A percentile compares a stretch with the other conserved stretches of the same genome.
Evolutionary conservation across 169 alveolate species (phyloP).

Genomic region (Babesia bigemina): DNA sequence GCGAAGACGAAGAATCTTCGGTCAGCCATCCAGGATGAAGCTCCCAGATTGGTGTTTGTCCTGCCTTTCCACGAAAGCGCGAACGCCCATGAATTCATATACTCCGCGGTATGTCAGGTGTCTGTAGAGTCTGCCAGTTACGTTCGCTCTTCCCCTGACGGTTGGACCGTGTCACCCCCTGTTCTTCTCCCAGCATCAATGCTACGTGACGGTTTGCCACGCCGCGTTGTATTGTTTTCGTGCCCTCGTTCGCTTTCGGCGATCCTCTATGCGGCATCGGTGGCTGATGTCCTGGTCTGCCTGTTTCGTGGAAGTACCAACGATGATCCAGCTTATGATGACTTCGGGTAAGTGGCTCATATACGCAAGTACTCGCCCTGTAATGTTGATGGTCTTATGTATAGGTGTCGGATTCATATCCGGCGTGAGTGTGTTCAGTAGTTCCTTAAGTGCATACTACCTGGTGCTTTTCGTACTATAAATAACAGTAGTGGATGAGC

Average conservation of each 20-base stretch:
- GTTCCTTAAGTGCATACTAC: too few species aligned
- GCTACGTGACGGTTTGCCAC: slow-evolving; percentile 48
- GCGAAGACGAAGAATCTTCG: slow-evolving; percentile 51
- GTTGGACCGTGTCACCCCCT: slow-evolving; percentile 39
- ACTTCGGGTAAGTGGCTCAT: slow-evolving; percentile 50
- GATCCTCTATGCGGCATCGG: slow-evolving; percentile 60
- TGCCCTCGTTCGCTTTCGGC: slow-evolving; percentile 61
- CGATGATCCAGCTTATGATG: slow-evolving; percentile 64
- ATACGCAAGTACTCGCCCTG: too few species aligned
- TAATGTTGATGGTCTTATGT: too few species aligned
- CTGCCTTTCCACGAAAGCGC: slow-evolving; percentile 53
- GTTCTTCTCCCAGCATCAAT: slow-evolving; percentile 27
- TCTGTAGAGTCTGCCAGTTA: not conserved
- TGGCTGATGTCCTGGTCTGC: slow-evolving; percentile 60
- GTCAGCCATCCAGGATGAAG: slow-evolving; percentile 41
- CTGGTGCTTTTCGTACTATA: too few species aligned
- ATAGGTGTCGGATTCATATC: too few species aligned
- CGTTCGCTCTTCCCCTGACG: slow-evolving; percentile 3
- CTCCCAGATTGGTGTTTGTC: slow-evolving; percentile 59
- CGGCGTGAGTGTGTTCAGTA: too few species aligned
- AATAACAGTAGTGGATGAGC: too few species aligned
- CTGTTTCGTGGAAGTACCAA: slow-evolving; percentile 48
- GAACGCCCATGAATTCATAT: slow-evolving; percentile 38
- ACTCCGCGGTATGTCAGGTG: not conserved
- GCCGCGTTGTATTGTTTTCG: slow-evolving; percentile 42